phyloP scores from a whole-genome alignment of 208 protist species.

The Trypanosomatidae sp. region DNA sequence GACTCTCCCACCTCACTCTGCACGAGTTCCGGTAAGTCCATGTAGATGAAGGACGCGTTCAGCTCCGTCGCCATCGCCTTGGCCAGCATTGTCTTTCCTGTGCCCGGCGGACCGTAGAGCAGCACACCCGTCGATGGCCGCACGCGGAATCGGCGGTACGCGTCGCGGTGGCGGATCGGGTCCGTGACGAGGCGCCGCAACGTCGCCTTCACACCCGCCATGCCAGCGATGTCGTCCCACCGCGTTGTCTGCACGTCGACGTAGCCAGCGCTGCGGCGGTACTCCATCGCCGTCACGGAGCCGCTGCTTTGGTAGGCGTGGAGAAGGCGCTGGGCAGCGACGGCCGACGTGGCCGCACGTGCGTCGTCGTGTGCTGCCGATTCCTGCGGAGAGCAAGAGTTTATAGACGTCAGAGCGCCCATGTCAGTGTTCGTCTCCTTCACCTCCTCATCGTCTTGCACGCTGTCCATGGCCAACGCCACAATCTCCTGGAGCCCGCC shows the following conservation, averaged over 20 bases:
- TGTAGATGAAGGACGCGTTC: constrained; percentile 89
- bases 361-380: too few relatives aligned
- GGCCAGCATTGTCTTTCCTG: constrained; percentile 93
- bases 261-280: constrained; percentile 61
- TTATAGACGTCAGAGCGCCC: too few relatives aligned
- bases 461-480: too few relatives aligned
- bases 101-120: constrained; percentile 90
- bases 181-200: constrained; percentile 50
- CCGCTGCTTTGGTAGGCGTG: constrained; percentile 42
- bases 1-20: constrained; percentile 90
- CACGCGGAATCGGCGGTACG: constrained; percentile 39
- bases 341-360: too few relatives aligned
- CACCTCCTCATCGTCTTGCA: too few relatives aligned
- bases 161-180: constrained; percentile 30
- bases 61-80: constrained; percentile 91
- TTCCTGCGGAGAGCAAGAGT: constrained; percentile 7
- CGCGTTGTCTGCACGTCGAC: constrained; percentile 69
- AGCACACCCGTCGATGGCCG: constrained; percentile 88
- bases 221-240: constrained; percentile 81
- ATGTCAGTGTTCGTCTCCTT: too few relatives aligned
- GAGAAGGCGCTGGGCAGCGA: too few relatives aligned
- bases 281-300: constrained; percentile 47
- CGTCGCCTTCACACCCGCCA: constrained; percentile 50
- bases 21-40: constrained; percentile 85
- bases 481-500: constrained; percentile 52